phyloP scores from a whole-genome alignment of 441 rosid species.

The Omphalea diandra region DNA sequence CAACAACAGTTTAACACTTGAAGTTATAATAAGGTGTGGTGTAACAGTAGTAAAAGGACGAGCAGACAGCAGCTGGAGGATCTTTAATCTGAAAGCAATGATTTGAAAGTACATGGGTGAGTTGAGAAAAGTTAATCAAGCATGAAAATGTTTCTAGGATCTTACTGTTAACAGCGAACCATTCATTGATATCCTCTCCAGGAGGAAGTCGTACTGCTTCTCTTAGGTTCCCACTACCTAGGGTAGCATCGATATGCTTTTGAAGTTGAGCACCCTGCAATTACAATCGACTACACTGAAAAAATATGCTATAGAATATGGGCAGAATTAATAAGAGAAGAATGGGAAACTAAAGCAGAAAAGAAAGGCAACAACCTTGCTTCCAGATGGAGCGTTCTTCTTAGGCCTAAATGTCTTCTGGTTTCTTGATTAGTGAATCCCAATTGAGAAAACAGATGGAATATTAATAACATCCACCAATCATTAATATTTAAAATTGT shows the following conservation, averaged over 20 bases:
- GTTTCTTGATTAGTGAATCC: constrained; percentile 39
- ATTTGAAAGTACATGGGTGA: no score
- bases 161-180: constrained; percentile 95
- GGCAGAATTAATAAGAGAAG: neutral
- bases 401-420: constrained; percentile 71
- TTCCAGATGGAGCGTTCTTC: constrained; percentile 69
- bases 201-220: constrained; percentile 98
- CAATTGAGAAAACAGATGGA: neutral
- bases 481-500: no score
- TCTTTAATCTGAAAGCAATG: no score
- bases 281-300: neutral
- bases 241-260: constrained; percentile 89
- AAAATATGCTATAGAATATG: neutral
- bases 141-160: neutral
- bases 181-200: constrained; percentile 94
- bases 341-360: neutral
- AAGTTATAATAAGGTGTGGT: no score
- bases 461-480: no score
- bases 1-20: neutral
- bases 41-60: no score
- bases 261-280: constrained; percentile 94
- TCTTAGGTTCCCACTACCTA: constrained; percentile 95
- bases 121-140: no score
- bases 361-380: constrained; percentile 38
- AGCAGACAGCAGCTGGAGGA: no score